Evolutionary conservation across 306 rosid genomes (phyloP).

Genomic region (Mimosa bimucronata): DNA sequence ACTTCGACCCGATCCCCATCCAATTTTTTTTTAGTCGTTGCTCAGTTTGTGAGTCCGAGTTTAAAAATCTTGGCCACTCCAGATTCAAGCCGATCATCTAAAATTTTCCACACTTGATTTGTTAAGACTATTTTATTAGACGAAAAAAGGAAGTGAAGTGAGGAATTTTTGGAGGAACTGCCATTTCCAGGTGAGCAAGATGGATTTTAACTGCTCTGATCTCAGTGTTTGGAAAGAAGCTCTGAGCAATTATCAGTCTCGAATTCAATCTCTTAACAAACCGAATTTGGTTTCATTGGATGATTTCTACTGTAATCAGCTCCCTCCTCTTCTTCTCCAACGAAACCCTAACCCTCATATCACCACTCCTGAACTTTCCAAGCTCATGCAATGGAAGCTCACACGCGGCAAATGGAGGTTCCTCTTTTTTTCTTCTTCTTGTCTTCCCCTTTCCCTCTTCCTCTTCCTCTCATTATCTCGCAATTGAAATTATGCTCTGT

Average conservation of each 20-base stretch:
- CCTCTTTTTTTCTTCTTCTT: neutral
- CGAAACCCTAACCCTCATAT: slow-evolving; percentile 88
- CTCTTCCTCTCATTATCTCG: neutral
- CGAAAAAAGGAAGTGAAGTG: neutral
- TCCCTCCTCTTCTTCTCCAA: slow-evolving; percentile 62
- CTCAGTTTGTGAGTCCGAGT: neutral
- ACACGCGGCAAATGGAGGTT: slow-evolving; percentile 93
- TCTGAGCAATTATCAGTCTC: slow-evolving; percentile 54
- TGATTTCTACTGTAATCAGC: slow-evolving; percentile 62
- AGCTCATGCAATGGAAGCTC: slow-evolving; percentile 94
- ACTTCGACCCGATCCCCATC: too few relatives aligned
- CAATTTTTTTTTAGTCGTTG: too few relatives aligned
- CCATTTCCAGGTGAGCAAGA: slow-evolving; percentile 12
- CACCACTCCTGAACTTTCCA: slow-evolving; percentile 72
- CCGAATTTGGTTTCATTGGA: slow-evolving; percentile 66
- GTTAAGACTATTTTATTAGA: neutral
- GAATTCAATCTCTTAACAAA: slow-evolving; percentile 60
- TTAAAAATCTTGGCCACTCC: neutral
- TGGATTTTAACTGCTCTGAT: slow-evolving; percentile 65
- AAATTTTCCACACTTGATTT: neutral
- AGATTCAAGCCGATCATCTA: neutral
- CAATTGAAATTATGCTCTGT: neutral
- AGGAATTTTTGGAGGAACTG: neutral
- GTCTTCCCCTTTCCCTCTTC: neutral
- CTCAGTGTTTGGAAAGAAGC: slow-evolving; percentile 62